Evolutionary conservation across 1,139 yeast species (phyloP).

Genomic region (Zygoascus sp.): DNA sequence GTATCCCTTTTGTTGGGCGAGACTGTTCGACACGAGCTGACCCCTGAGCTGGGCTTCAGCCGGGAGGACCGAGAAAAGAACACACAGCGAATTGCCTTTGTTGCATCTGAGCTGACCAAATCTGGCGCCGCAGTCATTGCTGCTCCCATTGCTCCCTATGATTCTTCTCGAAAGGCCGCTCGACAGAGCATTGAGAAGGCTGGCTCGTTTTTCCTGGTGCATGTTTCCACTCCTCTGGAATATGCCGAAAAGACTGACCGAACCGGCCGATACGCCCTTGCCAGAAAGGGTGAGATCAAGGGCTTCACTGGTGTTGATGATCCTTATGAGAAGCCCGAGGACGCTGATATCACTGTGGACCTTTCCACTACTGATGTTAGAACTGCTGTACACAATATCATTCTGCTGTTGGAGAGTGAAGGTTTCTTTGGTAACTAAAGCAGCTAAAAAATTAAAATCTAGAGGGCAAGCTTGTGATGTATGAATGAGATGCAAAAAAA

Average conservation of each 20-base stretch:
- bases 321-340: conserved; percentile 44
- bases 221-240: conserved; percentile 48
- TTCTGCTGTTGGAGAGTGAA: conserved; percentile 67
- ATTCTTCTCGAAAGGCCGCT: conserved; percentile 38
- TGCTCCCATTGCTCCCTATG: conserved; percentile 50
- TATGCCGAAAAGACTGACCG: conserved; percentile 44
- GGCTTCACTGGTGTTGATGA: conserved; percentile 46
- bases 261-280: conserved; percentile 44
- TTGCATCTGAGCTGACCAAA: conserved; percentile 77
- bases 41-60: conserved; percentile 41
- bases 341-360: conserved; percentile 53
- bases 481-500: neutral
- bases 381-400: conserved; percentile 67
- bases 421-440: conserved; percentile 58
- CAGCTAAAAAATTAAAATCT: no score
- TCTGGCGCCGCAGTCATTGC: conserved; percentile 89
- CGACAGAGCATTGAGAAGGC: conserved; percentile 42
- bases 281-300: conserved; percentile 45
- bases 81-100: conserved; percentile 48
- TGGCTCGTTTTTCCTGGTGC: conserved; percentile 46
- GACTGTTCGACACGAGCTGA: conserved; percentile 44
- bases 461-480: no score
- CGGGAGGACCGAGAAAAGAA: conserved; percentile 41
- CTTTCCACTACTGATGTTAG: conserved; percentile 47
- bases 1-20: conserved; percentile 61